These are phyloP conservation scores for Aspergillus nanangensis DNA, from an alignment of 495 filamentous ascomycete species.

Conservation along the genomic window DNA sequence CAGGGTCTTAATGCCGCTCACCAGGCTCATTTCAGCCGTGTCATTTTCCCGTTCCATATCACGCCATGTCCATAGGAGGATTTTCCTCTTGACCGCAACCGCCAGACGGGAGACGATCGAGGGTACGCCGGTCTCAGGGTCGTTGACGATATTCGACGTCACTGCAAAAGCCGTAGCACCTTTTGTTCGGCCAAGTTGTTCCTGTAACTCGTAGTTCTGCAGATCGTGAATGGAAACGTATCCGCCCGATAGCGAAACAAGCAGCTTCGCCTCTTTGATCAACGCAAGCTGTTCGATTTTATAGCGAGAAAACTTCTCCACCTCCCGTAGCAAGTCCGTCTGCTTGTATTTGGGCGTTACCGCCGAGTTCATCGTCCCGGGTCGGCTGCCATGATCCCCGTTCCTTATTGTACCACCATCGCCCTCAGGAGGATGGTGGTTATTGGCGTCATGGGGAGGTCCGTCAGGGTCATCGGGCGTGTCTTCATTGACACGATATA, in stretches of 20 bases:
- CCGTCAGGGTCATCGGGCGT: constrained; percentile 37
- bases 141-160: constrained; percentile 90
- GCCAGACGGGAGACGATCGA: constrained; percentile 87
- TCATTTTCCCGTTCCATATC: constrained; percentile 81
- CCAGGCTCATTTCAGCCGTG: constrained; percentile 69
- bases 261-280: constrained; percentile 87
- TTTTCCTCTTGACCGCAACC: constrained; percentile 85
- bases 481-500: constrained; percentile 84
- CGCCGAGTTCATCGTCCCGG: constrained; percentile 2
- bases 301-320: constrained; percentile 87
- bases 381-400: constrained; percentile 7
- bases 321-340: constrained; percentile 82
- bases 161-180: constrained; percentile 88
- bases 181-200: constrained; percentile 75
- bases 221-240: constrained; percentile 86
- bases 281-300: constrained; percentile 89
- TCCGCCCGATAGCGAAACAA: constrained; percentile 85
- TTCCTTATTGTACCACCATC: constrained; percentile 10
- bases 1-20: constrained; percentile 74
- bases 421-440: constrained; percentile 4
- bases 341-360: constrained; percentile 41
- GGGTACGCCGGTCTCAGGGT: constrained; percentile 77
- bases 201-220: constrained; percentile 72
- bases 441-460: constrained; percentile 13
- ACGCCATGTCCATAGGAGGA: constrained; percentile 91